phyloP scores from a whole-genome alignment of 192 early-diverging fungal genomes.

The Rhizophagus sp. region DNA sequence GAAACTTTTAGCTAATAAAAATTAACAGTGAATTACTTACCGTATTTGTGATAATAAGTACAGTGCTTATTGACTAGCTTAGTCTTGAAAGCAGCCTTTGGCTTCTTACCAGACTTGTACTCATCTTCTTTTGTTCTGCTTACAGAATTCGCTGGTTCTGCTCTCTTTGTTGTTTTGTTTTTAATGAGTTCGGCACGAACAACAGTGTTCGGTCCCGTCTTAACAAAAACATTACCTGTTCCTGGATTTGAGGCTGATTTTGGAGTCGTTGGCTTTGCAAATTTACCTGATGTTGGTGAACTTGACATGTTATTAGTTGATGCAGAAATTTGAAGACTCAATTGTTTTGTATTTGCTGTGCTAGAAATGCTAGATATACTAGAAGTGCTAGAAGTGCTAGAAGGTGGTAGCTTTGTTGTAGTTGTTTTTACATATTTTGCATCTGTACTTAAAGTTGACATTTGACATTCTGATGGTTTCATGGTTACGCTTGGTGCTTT shows the following conservation, averaged over 20 bases:
- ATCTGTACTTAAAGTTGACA: no score
- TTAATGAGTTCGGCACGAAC: slow-evolving; percentile 1
- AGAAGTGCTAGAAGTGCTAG: no score
- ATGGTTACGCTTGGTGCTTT: no score
- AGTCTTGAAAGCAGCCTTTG: not conserved
- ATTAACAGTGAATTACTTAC: not conserved
- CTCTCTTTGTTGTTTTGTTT: not conserved
- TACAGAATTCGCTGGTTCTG: not conserved
- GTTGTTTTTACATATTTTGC: no score
- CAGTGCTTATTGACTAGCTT: not conserved
- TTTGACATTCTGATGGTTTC: no score
- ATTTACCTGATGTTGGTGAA: not conserved
- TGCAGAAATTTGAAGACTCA: not conserved
- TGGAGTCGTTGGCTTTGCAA: not conserved
- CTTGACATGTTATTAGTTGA: not conserved
- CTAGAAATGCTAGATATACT: no score
- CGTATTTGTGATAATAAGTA: slow-evolving; percentile 4
- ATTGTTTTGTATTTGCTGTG: no score
- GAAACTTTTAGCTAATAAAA: not conserved
- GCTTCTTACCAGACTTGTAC: not conserved
- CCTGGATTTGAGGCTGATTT: not conserved
- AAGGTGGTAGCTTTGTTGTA: no score
- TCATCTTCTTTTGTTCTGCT: not conserved
- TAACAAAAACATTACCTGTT: not conserved
- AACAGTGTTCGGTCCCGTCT: not conserved